Evolutionary conservation across 306 rosid genomes (phyloP).

Genomic region (Geum urbanum): DNA sequence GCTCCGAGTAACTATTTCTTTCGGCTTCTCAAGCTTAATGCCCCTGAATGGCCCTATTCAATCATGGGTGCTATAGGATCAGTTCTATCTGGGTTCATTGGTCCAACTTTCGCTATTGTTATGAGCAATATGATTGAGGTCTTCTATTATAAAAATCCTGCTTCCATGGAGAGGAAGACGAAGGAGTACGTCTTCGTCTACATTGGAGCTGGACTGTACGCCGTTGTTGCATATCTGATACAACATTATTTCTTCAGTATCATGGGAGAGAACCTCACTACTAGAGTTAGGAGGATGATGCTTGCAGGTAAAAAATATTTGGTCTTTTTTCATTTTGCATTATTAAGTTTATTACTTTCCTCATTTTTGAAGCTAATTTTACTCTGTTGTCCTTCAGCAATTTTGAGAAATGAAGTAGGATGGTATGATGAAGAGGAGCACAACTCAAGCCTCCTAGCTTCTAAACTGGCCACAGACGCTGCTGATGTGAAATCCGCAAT

Average conservation of each 20-base stretch:
- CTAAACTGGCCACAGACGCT: constrained; percentile 86
- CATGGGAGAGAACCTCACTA: constrained; percentile 98
- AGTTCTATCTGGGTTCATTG: constrained; percentile 84
- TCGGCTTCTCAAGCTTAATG: constrained; percentile 73
- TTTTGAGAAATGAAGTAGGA: constrained; percentile 94
- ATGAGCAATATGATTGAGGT: constrained; percentile 99
- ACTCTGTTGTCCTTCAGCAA: constrained; percentile 42
- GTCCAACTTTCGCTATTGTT: constrained; percentile 95
- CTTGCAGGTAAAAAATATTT: constrained; percentile 61
- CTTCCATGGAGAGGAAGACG: constrained; percentile 88
- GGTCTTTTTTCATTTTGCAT: not conserved
- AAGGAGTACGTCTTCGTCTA: constrained; percentile 92
- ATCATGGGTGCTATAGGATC: constrained; percentile 97
- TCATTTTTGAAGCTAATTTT: not conserved
- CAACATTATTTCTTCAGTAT: constrained; percentile 98
- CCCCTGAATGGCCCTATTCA: constrained; percentile 99
- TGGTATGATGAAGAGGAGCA: constrained; percentile 99
- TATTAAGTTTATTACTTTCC: not conserved
- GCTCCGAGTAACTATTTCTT: constrained; percentile 84
- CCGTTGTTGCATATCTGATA: constrained; percentile 85
- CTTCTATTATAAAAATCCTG: constrained; percentile 65
- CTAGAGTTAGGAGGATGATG: constrained; percentile 99
- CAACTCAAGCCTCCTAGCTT: constrained; percentile 89
- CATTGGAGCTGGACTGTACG: constrained; percentile 92
- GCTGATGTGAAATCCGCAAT: constrained; percentile 96